Base-by-base conservation (phyloP, 768 basidiomycete genomes). In the Chlorophyllum brunneum region DNA sequence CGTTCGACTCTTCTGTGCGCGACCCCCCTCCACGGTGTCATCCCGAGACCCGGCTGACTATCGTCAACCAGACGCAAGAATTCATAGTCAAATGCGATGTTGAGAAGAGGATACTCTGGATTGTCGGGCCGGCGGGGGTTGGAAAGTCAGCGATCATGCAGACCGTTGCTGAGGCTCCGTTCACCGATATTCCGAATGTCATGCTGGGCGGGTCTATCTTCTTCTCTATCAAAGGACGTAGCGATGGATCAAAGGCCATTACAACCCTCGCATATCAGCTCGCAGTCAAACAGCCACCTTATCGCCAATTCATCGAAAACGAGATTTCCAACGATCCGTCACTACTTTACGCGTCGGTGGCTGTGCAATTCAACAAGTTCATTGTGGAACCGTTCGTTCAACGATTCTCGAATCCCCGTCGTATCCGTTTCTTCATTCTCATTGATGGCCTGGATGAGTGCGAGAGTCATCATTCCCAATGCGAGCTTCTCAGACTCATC, bases 391-490 rank as follows among this genome's bases (percentile, higher is more conserved):
- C 60, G 1, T 41, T 60, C 22, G 11, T 22, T 2, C 6, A 9
- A 1, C 9, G 15, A 2, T 23, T 2, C 23, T 7, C 10, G 30
- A 13, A 7, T 31, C 7, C 6, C 5, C 22, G 9, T 20, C 20
- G 4, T 8, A 16, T 18, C 15, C 6, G 13, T 5, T 16, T 10
- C 2, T 27, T 8, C 16, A 62, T 20, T 57, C 63, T 11, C 1
- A 24, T 51, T 18, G 67, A 68, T 51, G 65, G 62, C 1, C 51
- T 68, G 2, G 66, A 67, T 39, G 64, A 64, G 46, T 64, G 63
- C 27, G 39, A 54, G 4, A 30, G 18, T 16, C 54, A 1, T 48
- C 27, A 42, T 15, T 15, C 43, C 0, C 64, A 62, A 33, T 30
- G 24, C 6, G 41, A 54, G 15, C 39, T 67, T 20, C 45, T 66